A percentile compares a stretch with the other conserved stretches of the same genome.
These are phyloP conservation scores for Fusarium sp. DNA, from an alignment of 2,329 filamentous ascomycete species.

Conservation along the genomic window DNA sequence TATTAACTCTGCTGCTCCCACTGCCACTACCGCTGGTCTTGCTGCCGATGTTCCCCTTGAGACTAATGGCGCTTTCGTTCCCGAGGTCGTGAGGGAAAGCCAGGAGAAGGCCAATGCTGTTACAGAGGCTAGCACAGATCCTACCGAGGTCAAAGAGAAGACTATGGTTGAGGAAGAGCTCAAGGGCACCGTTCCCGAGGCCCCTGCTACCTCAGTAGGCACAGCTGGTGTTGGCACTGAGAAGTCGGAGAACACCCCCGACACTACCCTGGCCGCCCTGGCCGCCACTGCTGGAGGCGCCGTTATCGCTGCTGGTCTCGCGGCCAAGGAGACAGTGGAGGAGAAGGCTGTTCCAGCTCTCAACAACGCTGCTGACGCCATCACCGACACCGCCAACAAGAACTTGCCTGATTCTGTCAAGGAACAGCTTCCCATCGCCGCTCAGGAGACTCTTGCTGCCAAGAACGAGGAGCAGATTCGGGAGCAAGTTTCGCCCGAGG, in stretches of 20 bases:
- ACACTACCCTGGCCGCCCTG: slow-evolving; percentile 56
- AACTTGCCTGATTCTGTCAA: slow-evolving; percentile 67
- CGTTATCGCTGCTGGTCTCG: slow-evolving; percentile 47
- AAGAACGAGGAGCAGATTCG: slow-evolving; percentile 57
- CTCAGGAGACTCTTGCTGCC: slow-evolving; percentile 60
- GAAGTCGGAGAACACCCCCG: slow-evolving; percentile 60
- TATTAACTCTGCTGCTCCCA: slow-evolving; percentile 65
- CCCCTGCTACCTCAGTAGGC: slow-evolving; percentile 68
- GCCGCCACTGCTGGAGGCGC: slow-evolving; percentile 51
- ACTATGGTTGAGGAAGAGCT: slow-evolving; percentile 77
- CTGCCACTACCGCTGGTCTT: slow-evolving; percentile 75
- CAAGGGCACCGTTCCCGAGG: slow-evolving; percentile 72
- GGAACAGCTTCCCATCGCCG: slow-evolving; percentile 61
- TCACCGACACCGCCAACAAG: slow-evolving; percentile 57
- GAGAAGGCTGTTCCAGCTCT: slow-evolving; percentile 55
- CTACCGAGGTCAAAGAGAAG: slow-evolving; percentile 77
- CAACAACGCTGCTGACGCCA: slow-evolving; percentile 51
- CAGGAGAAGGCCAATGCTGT: slow-evolving; percentile 72
- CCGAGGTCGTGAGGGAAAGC: slow-evolving; percentile 74
- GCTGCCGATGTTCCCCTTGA: slow-evolving; percentile 76
- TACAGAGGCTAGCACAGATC: slow-evolving; percentile 75
- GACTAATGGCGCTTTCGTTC: slow-evolving; percentile 54
- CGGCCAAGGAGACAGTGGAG: slow-evolving; percentile 51
- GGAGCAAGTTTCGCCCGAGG: slow-evolving; percentile 61
- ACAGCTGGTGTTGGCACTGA: slow-evolving; percentile 64